Base-by-base conservation (phyloP, 2,329 filamentous ascomycete species). In the Sclerotinia minor region DNA sequence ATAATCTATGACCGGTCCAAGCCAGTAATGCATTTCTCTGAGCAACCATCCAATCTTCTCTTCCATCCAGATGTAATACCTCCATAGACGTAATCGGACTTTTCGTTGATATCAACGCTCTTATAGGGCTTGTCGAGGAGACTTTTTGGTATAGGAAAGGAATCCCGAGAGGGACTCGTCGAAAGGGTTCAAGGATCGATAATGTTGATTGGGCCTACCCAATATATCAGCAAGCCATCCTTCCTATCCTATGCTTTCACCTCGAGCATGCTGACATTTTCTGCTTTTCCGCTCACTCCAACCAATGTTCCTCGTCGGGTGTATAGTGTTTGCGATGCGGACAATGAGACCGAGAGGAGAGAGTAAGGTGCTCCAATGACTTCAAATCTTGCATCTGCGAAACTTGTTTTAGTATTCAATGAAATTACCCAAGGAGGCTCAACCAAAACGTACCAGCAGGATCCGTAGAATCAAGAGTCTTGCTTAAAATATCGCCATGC, bases 81-180 rank as follows among this genome's bases (percentile, higher is more conserved):
- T 91, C 89, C 73, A 99, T 94, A 7, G 93, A 94, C 0, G 94
- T 95, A 64, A 90, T 88, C 5, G 92, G 88, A 6, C 92, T 92
- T 78, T 93, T 95, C 32, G 94, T 93, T 41, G 92, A 91, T 73
- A 99, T 90, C 71, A 99, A 82, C 44, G 93, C 93, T 54, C 91
- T 96, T 72, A 97, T 86, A 1, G 95, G 94, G 58, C 89, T 91
- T 0, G 94, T 93, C 0, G 94, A 94, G 45, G 92, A 90, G 72
- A 98, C 87, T 80, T 91, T 83, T 80, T 98, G 94, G 81, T 98
- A 98, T 69, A 99, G 85, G 80, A 99, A 99, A 0, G 95, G 95
- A 63, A 98, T 90, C 72, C 94, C 92, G 38, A 96, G 85, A 59
- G 89, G 79, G 32, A 90, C 90, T 78, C 95, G 88, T 69, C 89